Evolutionary conservation across 129 eudicot species (phyloP), one percentile per base, ranked within the genome.

Genomic region (Artemisia tridentata): DNA sequence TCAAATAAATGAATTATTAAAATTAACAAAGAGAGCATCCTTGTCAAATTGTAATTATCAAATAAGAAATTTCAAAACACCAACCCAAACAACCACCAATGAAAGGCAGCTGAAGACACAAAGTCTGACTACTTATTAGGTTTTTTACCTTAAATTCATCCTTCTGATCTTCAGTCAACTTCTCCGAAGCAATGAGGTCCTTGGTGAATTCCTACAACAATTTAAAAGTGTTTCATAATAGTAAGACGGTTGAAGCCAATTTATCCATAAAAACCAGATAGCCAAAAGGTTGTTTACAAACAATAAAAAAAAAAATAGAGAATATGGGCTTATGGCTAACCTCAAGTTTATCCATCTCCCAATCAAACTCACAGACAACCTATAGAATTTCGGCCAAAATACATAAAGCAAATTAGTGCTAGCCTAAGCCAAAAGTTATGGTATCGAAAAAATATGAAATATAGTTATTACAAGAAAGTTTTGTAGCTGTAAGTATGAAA

Each of bases 301-400:
- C n/a, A n/a, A n/a, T n/a, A n/a, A n/a, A n/a, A n/a, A 47, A 72
- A 27, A 34, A 25, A 31, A 10, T 0, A 54, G 25, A 54, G 20
- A 11, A 54, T 11, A 21, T 8, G 11, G 50, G 27, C 45, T 63
- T 25, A 31, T 53, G 29, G 69, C 79, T 45, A 68, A 92, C 98
- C 98, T 92, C 91, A 67, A 86, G 80, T 69, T 84, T 91, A 84
- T 92, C 96, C 59, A 92, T 51, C 16, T 86, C 98, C 98, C 96
- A 92, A 73, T 92, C 96, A 65, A 86, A 92, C 73, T 86, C 89
- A 13, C 89, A 79, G 62, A 88, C 74, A 64, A 84, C 86, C 98
- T 92, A 88, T 17, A 79, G 58, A 71, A 34, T 55, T 41, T 1
- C 61, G 34, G 53, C 52, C 25, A 67, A 80, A 60, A 57, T 9